Conservation (phyloP, 1,284 basidiomycete species). For the Spongiforma sp. region DNA sequence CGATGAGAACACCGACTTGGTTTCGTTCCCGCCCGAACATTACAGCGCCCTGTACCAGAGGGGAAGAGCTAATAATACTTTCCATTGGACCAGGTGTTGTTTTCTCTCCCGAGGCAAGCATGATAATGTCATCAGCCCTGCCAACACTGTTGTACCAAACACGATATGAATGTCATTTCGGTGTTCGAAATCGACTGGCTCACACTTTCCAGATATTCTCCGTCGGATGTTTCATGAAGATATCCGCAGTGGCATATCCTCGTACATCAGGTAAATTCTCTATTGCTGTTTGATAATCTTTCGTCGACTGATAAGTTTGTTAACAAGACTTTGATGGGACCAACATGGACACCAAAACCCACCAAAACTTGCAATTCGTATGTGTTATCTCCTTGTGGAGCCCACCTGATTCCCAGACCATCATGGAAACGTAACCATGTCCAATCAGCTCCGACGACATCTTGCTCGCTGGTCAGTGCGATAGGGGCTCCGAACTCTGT, state of each 20-base stretch:
- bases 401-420: too few species aligned
- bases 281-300: constrained; percentile 17
- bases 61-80: constrained; percentile 21
- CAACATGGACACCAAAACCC: neutral
- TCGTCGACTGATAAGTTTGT: constrained; percentile 14
- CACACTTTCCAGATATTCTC: constrained; percentile 35
- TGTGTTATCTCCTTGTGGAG: too few species aligned
- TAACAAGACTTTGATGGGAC: neutral
- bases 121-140: constrained; percentile 23
- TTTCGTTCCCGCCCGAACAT: too few species aligned
- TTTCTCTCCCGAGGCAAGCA: constrained; percentile 36
- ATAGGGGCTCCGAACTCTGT: too few species aligned
- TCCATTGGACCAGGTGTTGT: constrained; percentile 39
- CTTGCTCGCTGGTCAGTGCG: too few species aligned
- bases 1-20: too few species aligned
- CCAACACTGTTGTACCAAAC: neutral
- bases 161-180: too few species aligned
- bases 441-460: too few species aligned
- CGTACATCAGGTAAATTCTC: too few species aligned
- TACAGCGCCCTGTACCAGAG: too few species aligned
- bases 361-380: constrained; percentile 30
- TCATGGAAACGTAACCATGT: too few species aligned
- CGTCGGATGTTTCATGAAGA: constrained; percentile 32
- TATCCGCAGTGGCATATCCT: constrained; percentile 38
- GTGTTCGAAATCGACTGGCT: neutral